Percentiles rank a stretch among this genome's conserved stretches.
phyloP scores from a whole-genome alignment of 2,329 filamentous ascomycete species.

The Calonectria hongkongensis region DNA sequence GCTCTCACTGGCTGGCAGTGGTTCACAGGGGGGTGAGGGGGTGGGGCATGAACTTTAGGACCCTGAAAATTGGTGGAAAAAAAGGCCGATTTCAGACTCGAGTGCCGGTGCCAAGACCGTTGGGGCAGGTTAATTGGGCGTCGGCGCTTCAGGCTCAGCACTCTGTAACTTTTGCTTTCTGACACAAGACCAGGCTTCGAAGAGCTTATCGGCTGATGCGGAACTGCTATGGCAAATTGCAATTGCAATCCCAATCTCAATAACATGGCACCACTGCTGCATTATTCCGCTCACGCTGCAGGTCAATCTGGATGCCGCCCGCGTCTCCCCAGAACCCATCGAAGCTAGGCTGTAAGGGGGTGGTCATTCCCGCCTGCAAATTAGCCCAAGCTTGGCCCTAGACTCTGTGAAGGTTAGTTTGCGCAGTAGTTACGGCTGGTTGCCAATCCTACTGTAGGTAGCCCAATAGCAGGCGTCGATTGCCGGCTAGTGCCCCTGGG shows the following conservation, averaged over 20 bases:
- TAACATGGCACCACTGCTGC: conserved; percentile 31
- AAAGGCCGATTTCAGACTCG: background rate
- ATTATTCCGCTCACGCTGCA: conserved; percentile 27
- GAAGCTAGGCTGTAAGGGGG: conserved; percentile 31
- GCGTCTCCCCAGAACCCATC: conserved; percentile 43
- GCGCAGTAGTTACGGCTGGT: conserved; percentile 15
- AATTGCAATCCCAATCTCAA: conserved; percentile 8
- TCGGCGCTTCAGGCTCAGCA: background rate
- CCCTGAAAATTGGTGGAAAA: conserved; percentile 33
- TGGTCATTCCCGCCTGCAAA: conserved; percentile 38
- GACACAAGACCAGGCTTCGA: background rate
- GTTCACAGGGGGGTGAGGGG: conserved; percentile 6
- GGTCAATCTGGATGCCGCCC: conserved; percentile 48
- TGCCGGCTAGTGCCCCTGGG: background rate
- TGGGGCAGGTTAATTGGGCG: conserved; percentile 21
- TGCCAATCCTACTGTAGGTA: conserved; percentile 7
- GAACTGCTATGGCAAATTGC: background rate
- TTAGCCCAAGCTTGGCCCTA: conserved; percentile 42
- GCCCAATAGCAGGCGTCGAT: conserved; percentile 3
- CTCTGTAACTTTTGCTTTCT: conserved; percentile 11
- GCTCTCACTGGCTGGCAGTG: conserved; percentile 27
- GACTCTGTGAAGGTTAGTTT: conserved; percentile 2
- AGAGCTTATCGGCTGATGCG: conserved; percentile 6
- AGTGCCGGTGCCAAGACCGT: background rate
- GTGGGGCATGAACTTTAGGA: conserved; percentile 30